Evolutionary conservation across 2,329 filamentous ascomycete genomes (phyloP).

Genomic region (Pyricularia grisea): DNA sequence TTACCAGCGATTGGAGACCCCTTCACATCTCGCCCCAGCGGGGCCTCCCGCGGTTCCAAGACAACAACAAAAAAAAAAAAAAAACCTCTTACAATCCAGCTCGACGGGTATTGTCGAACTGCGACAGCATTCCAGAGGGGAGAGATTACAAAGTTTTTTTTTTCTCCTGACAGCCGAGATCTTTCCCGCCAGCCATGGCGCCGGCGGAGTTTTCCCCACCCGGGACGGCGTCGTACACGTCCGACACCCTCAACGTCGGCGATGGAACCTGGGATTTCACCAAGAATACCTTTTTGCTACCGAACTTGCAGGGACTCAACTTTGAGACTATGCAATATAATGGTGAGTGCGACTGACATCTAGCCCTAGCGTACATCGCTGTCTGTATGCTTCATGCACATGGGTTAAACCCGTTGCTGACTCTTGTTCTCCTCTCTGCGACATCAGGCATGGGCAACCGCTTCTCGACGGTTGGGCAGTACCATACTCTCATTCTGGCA

Average conservation of each 20-base stretch:
- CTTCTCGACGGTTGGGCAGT: slow-evolving; percentile 59
- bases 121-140: background rate
- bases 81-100: background rate
- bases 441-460: slow-evolving; percentile 69
- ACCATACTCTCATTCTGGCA: slow-evolving; percentile 59
- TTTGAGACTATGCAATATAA: slow-evolving; percentile 80
- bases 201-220: slow-evolving; percentile 56
- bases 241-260: slow-evolving; percentile 65
- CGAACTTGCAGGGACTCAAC: slow-evolving; percentile 67
- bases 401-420: background rate
- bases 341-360: slow-evolving; percentile 39
- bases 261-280: slow-evolving; percentile 77
- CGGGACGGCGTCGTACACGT: slow-evolving; percentile 64
- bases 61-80: no score
- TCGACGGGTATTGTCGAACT: background rate
- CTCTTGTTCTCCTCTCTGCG: background rate
- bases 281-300: slow-evolving; percentile 69
- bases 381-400: background rate
- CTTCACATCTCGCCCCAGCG: background rate
- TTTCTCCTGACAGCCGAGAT: background rate
- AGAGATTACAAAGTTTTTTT: no score
- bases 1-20: background rate
- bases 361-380: background rate
- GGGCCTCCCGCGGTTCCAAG: background rate
- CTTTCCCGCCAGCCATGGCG: slow-evolving; percentile 39